These are phyloP conservation scores for Elymus sibiricus DNA, from an alignment of 176 grass and related monocot species.

Conservation along the genomic window DNA sequence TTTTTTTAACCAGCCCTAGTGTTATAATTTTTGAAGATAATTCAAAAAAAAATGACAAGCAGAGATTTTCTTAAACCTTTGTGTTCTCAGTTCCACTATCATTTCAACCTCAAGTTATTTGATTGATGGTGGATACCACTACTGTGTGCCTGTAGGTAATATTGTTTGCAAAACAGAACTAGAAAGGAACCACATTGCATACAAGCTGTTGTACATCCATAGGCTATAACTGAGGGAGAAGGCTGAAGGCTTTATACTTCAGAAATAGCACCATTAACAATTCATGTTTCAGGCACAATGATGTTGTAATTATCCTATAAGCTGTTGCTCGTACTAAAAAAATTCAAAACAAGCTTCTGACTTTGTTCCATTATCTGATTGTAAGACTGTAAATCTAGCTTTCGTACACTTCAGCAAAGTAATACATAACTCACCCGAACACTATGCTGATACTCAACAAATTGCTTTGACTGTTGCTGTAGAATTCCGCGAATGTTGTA, in stretches of 20 bases:
- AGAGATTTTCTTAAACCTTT: neutral
- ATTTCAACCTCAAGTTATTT: slow-evolving; percentile 17
- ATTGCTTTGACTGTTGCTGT: slow-evolving; percentile 93
- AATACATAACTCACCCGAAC: slow-evolving; percentile 56
- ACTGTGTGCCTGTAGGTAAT: neutral
- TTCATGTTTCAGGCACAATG: neutral
- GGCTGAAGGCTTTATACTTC: neutral
- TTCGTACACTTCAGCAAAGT: slow-evolving; percentile 2
- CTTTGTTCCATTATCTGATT: neutral
- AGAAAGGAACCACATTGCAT: neutral
- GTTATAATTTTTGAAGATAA: neutral
- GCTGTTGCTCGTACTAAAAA: neutral
- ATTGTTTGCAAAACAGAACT: neutral
- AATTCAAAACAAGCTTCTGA: neutral
- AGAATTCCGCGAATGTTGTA: slow-evolving; percentile 96
- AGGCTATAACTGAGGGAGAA: neutral
- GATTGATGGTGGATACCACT: neutral
- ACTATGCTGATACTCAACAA: slow-evolving; percentile 97
- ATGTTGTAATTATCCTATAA: neutral
- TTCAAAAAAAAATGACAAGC: neutral
- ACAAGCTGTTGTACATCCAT: neutral
- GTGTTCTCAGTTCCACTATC: neutral
- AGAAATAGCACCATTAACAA: neutral
- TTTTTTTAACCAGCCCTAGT: neutral
- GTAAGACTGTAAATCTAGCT: neutral